phyloP scores from a whole-genome alignment of 805 yeast genomes.

The Ogataea dorogensis region DNA sequence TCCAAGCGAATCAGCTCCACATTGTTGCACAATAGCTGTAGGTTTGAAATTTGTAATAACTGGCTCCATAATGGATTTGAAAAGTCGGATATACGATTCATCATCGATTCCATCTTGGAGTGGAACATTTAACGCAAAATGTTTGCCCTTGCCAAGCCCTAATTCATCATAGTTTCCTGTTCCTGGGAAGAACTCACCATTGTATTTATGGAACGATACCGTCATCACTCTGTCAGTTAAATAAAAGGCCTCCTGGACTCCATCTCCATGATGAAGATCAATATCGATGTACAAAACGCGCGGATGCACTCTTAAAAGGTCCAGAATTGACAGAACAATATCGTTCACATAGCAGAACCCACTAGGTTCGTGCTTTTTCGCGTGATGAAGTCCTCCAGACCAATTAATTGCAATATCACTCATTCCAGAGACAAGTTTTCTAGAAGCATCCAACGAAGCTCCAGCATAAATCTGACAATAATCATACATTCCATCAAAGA shows the following conservation, averaged over 20 bases:
- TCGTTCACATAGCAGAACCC: constrained; percentile 96
- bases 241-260: constrained; percentile 96
- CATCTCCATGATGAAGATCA: constrained; percentile 96
- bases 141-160: constrained; percentile 86
- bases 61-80: constrained; percentile 87
- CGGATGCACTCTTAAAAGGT: constrained; percentile 83
- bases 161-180: constrained; percentile 89
- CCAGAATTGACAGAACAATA: constrained; percentile 84
- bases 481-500: constrained; percentile 92
- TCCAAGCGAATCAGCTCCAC: constrained; percentile 96
- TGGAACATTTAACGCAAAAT: constrained; percentile 89
- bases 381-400: constrained; percentile 97
- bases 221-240: constrained; percentile 96
- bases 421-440: constrained; percentile 78
- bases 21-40: constrained; percentile 89
- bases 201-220: constrained; percentile 89
- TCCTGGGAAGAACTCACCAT: constrained; percentile 95
- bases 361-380: constrained; percentile 89
- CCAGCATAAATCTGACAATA: constrained; percentile 89
- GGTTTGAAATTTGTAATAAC: constrained; percentile 90
- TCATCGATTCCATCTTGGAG: constrained; percentile 94
- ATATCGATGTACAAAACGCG: constrained; percentile 92
- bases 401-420: constrained; percentile 94
- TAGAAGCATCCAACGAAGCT: constrained; percentile 90
- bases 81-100: constrained; percentile 70